Conservation (phyloP, 352 stramenopile genomes). For the Globisporangium sylvaticum region DNA sequence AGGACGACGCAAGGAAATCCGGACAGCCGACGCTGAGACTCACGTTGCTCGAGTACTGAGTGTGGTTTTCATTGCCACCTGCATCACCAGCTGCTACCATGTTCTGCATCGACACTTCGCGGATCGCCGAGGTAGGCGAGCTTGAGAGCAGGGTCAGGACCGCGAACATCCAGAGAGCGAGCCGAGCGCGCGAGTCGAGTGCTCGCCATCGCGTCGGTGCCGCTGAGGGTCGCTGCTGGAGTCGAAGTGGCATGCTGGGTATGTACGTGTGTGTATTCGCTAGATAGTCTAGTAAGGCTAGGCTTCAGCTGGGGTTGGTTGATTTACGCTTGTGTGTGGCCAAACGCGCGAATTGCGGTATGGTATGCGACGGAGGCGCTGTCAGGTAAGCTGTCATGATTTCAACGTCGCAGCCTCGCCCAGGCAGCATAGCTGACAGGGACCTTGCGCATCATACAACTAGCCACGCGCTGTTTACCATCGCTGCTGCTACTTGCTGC, state of each 20-base stretch:
- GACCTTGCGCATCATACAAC: too few species aligned
- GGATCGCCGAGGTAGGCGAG: neutral
- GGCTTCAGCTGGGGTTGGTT: neutral
- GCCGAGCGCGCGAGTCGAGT: neutral
- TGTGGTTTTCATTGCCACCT: neutral
- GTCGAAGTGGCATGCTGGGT: neutral
- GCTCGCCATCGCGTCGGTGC: neutral
- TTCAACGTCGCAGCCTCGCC: neutral
- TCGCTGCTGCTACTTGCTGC: too few species aligned
- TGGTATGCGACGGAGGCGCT: neutral
- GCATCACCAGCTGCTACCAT: too few species aligned
- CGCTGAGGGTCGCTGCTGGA: neutral
- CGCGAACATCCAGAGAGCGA: neutral
- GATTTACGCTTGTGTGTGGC: neutral
- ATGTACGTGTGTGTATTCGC: neutral
- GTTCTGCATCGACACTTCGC: neutral
- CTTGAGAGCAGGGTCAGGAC: neutral
- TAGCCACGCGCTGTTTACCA: too few species aligned
- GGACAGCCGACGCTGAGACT: constrained; percentile 42
- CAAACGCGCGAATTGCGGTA: constrained; percentile 4
- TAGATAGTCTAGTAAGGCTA: neutral
- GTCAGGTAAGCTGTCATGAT: too few species aligned
- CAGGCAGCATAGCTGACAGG: too few species aligned
- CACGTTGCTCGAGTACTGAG: constrained; percentile 10
- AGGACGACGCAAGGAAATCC: constrained; percentile 44